These are phyloP conservation scores for Discostella pseudostelligera DNA, from an alignment of 108 stramenopile genomes.

Conservation along the genomic window DNA sequence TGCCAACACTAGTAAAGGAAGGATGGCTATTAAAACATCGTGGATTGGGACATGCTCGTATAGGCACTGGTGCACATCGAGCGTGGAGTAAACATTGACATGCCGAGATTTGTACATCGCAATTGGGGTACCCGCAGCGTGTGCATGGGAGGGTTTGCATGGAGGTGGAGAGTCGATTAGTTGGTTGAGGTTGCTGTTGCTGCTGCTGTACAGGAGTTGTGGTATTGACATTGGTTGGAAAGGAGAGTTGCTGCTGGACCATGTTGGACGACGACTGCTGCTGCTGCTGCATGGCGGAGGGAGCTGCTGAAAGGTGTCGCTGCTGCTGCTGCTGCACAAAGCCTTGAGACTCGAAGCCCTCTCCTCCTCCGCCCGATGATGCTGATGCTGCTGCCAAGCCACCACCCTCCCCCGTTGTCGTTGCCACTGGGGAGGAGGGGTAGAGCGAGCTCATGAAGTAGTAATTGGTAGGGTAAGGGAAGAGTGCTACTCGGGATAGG, in stretches of 20 bases:
- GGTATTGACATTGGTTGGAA: slow-evolving; percentile 37
- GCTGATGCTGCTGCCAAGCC: not conserved
- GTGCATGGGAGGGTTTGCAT: slow-evolving; percentile 44
- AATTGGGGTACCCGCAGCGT: slow-evolving; percentile 64
- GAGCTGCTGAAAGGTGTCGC: slow-evolving; percentile 2
- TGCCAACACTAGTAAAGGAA: slow-evolving; percentile 34
- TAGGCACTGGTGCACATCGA: slow-evolving; percentile 51
- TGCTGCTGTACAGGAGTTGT: slow-evolving; percentile 19
- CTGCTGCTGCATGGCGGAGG: not conserved
- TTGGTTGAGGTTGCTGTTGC: slow-evolving; percentile 59
- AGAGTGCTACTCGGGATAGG: too few species aligned
- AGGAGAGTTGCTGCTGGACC: slow-evolving; percentile 25
- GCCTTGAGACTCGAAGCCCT: not conserved
- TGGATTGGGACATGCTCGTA: slow-evolving; percentile 39
- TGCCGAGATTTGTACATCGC: slow-evolving; percentile 58
- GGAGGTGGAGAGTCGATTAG: too few species aligned
- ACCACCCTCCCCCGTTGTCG: too few species aligned
- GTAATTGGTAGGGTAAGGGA: too few species aligned
- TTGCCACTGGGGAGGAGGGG: too few species aligned
- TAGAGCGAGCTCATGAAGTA: too few species aligned
- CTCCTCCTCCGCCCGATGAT: not conserved
- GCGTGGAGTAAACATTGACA: slow-evolving; percentile 61
- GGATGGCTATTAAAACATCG: slow-evolving; percentile 2
- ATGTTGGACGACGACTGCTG: not conserved
- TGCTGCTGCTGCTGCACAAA: slow-evolving; percentile 6